Base-by-base conservation (phyloP, 163 green algal genomes). In the Scenedesmus sp. region DNA sequence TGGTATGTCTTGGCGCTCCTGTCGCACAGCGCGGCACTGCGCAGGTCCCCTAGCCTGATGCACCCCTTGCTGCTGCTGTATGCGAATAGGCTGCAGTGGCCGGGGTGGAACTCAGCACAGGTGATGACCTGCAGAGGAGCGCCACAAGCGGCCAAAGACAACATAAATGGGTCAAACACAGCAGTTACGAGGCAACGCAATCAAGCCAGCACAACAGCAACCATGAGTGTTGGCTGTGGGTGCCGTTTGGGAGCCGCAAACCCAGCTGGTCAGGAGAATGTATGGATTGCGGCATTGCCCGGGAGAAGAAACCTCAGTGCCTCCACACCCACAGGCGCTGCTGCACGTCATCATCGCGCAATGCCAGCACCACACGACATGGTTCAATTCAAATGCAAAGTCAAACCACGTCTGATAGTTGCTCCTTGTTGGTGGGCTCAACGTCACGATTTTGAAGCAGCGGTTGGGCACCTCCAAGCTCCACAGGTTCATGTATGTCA, bases 391-490 rank as follows among this genome's bases (percentile, higher is more conserved):
- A 9, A 9, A 64, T 15, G 59, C 59, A 52, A 81, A 81, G 23
- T 67, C 97, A 96, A 12, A 16, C 2, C 26, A 55, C 73, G 95
- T 99, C 98, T 84, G 97, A 99, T 46, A 99, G 95, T 94, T 99
- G 98, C 92, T 99, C 98, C 98, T 99, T 99, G 96, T 98, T 99
- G 52, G 92, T 67, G 10, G 98, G 98, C 95, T 99, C 99, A 89
- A 99, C 99, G 96, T 99, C 98, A 99, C 97, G 34, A 99, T 97
- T 93, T 99, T 99, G 94, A 99, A 99, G 81, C 94, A 96, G 90
- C 97, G 93, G 84, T 98, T 93, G 1, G 79, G 95, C 23, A 96
- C 83, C 84, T 99, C 98, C 74, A 99, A 94, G 95, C 99, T 98
- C 98, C 98, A 99, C 85, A 99, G 95, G 96, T 99, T 99, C 81